Percentiles rank a stretch among this genome's conserved stretches.
These are phyloP conservation scores for Lactarius sanguifluus DNA, from an alignment of 768 basidiomycete genomes.

Conservation along the genomic window DNA sequence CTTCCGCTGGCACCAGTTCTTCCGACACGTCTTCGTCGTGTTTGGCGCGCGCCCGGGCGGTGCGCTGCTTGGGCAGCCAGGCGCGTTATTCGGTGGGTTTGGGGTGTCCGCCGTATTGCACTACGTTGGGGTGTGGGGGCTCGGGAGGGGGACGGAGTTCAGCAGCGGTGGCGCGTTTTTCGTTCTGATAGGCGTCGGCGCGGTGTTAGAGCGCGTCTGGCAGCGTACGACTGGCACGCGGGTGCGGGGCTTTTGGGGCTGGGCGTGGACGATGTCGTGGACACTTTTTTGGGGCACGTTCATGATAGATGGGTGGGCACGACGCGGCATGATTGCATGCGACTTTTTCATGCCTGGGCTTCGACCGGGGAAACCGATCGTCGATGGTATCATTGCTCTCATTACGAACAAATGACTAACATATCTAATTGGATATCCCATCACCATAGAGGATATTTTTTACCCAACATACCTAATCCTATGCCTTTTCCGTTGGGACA, in stretches of 20 bases:
- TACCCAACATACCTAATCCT: not conserved
- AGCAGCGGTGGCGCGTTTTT: slow-evolving; percentile 50
- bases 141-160: slow-evolving; percentile 55
- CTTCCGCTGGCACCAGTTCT: slow-evolving; percentile 41
- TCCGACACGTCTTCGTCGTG: slow-evolving; percentile 37
- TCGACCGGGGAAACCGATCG: slow-evolving; percentile 16
- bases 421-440: not conserved
- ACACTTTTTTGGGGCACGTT: slow-evolving; percentile 42
- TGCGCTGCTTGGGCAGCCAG: slow-evolving; percentile 48
- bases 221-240: slow-evolving; percentile 43
- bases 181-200: slow-evolving; percentile 54
- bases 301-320: slow-evolving; percentile 22
- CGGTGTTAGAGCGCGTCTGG: slow-evolving; percentile 51
- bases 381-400: not conserved
- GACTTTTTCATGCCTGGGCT: not conserved
- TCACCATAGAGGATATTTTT: not conserved
- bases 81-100: slow-evolving; percentile 58
- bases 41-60: slow-evolving; percentile 38
- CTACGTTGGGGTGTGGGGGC: slow-evolving; percentile 55
- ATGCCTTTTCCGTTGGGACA: not conserved
- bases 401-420: not conserved
- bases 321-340: slow-evolving; percentile 17
- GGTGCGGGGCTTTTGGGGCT: slow-evolving; percentile 50
- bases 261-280: slow-evolving; percentile 56
- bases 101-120: slow-evolving; percentile 58